Percentiles rank a stretch among this genome's conserved stretches.
Evolutionary conservation across 768 basidiomycete species (phyloP).

Genomic region (Lepiota brunneoincarnata): DNA sequence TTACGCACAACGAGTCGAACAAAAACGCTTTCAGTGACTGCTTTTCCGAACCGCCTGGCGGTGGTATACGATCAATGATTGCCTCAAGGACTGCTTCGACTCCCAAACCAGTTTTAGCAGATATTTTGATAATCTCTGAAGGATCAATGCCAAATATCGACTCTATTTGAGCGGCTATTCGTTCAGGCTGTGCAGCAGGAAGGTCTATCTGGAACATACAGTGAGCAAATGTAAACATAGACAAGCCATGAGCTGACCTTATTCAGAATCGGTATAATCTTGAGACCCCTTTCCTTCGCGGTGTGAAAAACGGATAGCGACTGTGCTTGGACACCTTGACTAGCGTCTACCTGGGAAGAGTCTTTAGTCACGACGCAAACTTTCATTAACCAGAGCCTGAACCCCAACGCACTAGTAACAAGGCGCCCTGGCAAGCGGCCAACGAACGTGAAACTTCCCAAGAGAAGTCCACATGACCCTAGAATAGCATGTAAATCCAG

Average conservation of each 20-base stretch:
- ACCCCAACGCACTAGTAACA: constrained; percentile 41
- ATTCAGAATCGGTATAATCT: constrained; percentile 89
- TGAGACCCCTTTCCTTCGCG: constrained; percentile 76
- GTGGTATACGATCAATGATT: constrained; percentile 81
- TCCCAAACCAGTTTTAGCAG: constrained; percentile 90
- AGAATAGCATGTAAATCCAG: background rate
- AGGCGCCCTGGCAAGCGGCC: constrained; percentile 90
- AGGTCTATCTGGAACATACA: constrained; percentile 72
- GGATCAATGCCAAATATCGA: constrained; percentile 81
- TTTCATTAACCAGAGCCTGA: constrained; percentile 11
- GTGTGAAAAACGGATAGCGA: constrained; percentile 93
- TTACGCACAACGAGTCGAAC: constrained; percentile 82
- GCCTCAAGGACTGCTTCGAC: constrained; percentile 75
- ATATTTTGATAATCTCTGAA: constrained; percentile 72
- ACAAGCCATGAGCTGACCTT: constrained; percentile 50
- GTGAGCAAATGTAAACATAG: background rate
- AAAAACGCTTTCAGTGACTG: constrained; percentile 78
- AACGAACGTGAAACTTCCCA: constrained; percentile 95
- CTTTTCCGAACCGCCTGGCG: constrained; percentile 56
- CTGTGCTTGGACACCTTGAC: constrained; percentile 97
- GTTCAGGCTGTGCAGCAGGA: constrained; percentile 81
- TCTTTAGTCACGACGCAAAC: constrained; percentile 1
- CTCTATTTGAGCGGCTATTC: constrained; percentile 78
- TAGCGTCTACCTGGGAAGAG: constrained; percentile 80
- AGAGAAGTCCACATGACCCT: constrained; percentile 97